phyloP scores from a whole-genome alignment of 805 yeast species.

The Saccharomycopsis fermentans region DNA sequence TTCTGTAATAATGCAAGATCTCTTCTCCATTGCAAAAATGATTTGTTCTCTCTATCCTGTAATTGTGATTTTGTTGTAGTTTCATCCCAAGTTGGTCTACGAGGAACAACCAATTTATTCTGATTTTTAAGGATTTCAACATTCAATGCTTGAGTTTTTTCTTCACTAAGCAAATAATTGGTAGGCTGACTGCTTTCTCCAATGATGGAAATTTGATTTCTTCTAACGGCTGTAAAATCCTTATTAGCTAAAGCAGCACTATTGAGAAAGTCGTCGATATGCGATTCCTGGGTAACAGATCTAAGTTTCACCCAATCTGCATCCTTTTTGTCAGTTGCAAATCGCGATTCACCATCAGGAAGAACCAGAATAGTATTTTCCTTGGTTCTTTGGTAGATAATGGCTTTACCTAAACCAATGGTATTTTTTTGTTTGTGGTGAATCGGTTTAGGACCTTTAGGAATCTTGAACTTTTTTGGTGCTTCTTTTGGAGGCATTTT shows the following conservation, averaged over 20 bases:
- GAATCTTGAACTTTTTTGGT: constrained; percentile 73
- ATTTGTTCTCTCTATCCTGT: constrained; percentile 78
- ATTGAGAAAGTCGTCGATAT: constrained; percentile 86
- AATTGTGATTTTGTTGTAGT: constrained; percentile 64
- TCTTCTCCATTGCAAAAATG: constrained; percentile 92
- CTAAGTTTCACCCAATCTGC: constrained; percentile 84
- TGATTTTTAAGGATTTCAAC: constrained; percentile 59
- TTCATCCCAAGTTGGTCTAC: constrained; percentile 82
- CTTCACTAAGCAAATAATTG: constrained; percentile 53
- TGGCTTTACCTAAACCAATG: constrained; percentile 78
- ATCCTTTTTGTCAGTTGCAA: constrained; percentile 71
- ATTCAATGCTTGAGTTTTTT: constrained; percentile 52
- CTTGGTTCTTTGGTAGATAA: constrained; percentile 59
- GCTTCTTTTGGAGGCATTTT: constrained; percentile 34
- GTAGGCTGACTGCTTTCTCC: constrained; percentile 48
- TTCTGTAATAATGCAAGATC: constrained; percentile 79
- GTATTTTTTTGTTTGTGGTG: constrained; percentile 74
- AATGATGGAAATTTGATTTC: constrained; percentile 74
- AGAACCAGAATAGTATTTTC: constrained; percentile 61
- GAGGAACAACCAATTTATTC: constrained; percentile 71
- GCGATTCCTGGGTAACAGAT: constrained; percentile 90
- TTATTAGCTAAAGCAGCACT: constrained; percentile 95
- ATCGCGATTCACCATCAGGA: constrained; percentile 84
- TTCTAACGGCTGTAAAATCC: constrained; percentile 88
- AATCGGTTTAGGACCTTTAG: constrained; percentile 87